These are phyloP conservation scores for Epichloe aotearoae DNA, from an alignment of 2,329 filamentous ascomycete genomes.

Conservation along the genomic window DNA sequence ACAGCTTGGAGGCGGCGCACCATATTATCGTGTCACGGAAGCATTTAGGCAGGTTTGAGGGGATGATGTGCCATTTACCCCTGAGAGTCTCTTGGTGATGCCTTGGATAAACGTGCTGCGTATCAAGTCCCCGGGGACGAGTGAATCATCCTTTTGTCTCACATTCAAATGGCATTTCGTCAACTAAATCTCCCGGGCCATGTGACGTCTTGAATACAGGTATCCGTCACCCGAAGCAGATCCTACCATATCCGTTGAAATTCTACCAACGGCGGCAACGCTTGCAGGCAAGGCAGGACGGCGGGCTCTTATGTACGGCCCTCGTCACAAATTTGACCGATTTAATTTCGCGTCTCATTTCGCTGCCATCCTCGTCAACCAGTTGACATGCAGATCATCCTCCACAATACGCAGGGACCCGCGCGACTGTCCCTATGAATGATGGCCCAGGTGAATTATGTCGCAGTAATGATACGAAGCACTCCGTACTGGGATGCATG, in stretches of 20 bases:
- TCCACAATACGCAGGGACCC: not conserved
- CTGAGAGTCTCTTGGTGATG: not conserved
- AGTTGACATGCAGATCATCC: conserved; percentile 7
- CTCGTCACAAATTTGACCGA: not conserved
- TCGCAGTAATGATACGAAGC: not conserved
- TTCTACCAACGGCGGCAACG: not conserved
- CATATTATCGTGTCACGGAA: too few relatives aligned
- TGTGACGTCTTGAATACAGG: not conserved
- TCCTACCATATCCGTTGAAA: not conserved
- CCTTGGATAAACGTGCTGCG: not conserved
- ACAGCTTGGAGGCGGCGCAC: too few relatives aligned
- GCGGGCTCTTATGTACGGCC: not conserved
- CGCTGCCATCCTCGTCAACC: conserved; percentile 3
- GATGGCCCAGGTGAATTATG: not conserved
- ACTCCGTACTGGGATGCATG: not conserved
- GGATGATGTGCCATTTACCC: not conserved
- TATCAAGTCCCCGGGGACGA: not conserved
- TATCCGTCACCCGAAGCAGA: not conserved
- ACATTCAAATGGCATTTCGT: not conserved
- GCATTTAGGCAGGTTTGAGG: not conserved
- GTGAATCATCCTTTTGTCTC: not conserved
- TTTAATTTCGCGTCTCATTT: conserved; percentile 10
- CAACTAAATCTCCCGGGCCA: conserved; percentile 1
- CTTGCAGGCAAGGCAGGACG: not conserved
- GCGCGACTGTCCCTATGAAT: not conserved